These are phyloP conservation scores for Pseudoneurospora amorphoporcata DNA, from an alignment of 495 filamentous ascomycete species.

Conservation along the genomic window DNA sequence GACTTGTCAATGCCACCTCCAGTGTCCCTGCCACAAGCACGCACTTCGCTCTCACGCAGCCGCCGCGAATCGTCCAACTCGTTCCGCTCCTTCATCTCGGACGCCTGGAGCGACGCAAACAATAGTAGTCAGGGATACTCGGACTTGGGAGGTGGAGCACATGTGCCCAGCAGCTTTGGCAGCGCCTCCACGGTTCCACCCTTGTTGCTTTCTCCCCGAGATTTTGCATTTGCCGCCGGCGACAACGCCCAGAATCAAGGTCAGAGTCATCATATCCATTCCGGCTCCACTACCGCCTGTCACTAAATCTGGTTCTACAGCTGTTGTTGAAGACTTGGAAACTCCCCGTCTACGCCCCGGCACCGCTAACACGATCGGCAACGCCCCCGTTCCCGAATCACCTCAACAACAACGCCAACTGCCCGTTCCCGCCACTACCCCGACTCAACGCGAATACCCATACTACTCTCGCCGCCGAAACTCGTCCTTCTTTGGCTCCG, in stretches of 20 bases:
- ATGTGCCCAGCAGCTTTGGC: neutral
- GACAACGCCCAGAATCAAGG: neutral
- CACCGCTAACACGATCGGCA: constrained; percentile 12
- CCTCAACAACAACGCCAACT: constrained; percentile 19
- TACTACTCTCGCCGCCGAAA: constrained; percentile 13
- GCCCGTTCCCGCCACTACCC: constrained; percentile 30
- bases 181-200: neutral
- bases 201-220: constrained; percentile 9
- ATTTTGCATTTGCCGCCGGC: constrained; percentile 13
- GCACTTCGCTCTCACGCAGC: constrained; percentile 13
- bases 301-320: constrained; percentile 1
- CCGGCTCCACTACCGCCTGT: neutral
- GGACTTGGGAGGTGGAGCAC: constrained; percentile 3
- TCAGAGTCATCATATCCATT: neutral
- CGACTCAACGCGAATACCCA: neutral
- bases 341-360: constrained; percentile 31
- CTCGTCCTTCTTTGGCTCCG: constrained; percentile 23
- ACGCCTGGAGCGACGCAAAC: constrained; percentile 23
- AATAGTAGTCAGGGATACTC: constrained; percentile 1
- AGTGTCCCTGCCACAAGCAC: constrained; percentile 16
- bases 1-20: constrained; percentile 49
- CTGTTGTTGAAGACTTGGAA: constrained; percentile 31
- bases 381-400: constrained; percentile 4
- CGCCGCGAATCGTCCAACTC: constrained; percentile 23
- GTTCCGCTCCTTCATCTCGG: constrained; percentile 4